Percentiles rank a stretch among this genome's conserved stretches.
phyloP scores from a whole-genome alignment of 116 monocot species.

The Zostera marina region DNA sequence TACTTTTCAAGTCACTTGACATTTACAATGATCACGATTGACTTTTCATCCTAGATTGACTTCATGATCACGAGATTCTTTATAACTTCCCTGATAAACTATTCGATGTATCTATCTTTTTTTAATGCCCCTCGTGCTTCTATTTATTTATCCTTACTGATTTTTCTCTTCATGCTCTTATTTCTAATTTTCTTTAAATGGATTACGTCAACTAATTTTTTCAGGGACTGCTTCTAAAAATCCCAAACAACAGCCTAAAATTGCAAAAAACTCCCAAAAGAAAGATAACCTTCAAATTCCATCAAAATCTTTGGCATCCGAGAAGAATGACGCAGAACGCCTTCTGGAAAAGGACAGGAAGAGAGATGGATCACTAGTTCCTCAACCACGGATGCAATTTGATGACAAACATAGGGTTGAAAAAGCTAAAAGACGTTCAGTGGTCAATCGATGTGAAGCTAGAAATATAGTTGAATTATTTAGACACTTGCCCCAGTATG shows the following conservation, averaged over 20 bases:
- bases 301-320: constrained; percentile 19
- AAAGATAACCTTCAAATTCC: constrained; percentile 39
- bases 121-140: background rate
- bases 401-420: constrained; percentile 85
- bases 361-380: constrained; percentile 74
- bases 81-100: no score
- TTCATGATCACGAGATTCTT: no score
- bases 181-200: background rate
- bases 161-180: background rate
- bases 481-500: constrained; percentile 91
- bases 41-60: no score
- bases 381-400: constrained; percentile 88
- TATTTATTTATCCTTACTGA: background rate
- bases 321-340: constrained; percentile 60
- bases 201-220: constrained; percentile 6
- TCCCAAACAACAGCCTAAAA: constrained; percentile 29
- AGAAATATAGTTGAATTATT: constrained; percentile 91
- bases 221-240: constrained; percentile 9
- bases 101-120: background rate
- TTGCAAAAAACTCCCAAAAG: constrained; percentile 32
- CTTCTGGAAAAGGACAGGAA: constrained; percentile 72
- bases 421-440: constrained; percentile 75
- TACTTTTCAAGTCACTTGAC: no score
- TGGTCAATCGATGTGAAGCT: constrained; percentile 80
- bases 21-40: no score